phyloP scores from a whole-genome alignment of 1,139 yeast species.

The Protomyces gravidus region DNA sequence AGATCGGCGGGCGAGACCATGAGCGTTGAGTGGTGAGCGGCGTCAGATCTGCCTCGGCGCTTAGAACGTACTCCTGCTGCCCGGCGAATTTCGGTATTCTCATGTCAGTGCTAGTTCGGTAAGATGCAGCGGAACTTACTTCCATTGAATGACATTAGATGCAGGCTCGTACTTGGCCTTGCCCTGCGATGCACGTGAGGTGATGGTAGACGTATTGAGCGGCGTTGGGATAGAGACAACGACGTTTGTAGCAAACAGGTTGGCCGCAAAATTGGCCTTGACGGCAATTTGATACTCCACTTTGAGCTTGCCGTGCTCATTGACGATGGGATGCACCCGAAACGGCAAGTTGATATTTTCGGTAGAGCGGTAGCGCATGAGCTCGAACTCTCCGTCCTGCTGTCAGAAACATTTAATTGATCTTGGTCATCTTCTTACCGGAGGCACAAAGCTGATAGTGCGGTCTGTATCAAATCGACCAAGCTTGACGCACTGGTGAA shows the following conservation, averaged over 20 bases:
- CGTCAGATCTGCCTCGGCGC: slow-evolving; percentile 50
- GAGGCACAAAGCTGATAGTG: slow-evolving; percentile 71
- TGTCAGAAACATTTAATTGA: not conserved
- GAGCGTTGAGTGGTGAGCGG: slow-evolving; percentile 40
- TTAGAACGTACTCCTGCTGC: slow-evolving; percentile 55
- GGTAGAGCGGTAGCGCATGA: slow-evolving; percentile 67
- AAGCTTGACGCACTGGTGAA: slow-evolving; percentile 81
- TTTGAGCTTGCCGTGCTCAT: slow-evolving; percentile 49
- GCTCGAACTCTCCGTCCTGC: slow-evolving; percentile 77
- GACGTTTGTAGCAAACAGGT: slow-evolving; percentile 63
- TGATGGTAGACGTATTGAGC: slow-evolving; percentile 52
- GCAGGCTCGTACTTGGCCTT: slow-evolving; percentile 65
- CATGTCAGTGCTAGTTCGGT: slow-evolving; percentile 31
- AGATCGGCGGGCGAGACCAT: slow-evolving; percentile 77
- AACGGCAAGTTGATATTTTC: slow-evolving; percentile 69
- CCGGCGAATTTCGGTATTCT: slow-evolving; percentile 62
- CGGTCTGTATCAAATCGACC: slow-evolving; percentile 64
- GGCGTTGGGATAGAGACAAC: slow-evolving; percentile 67
- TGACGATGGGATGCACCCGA: slow-evolving; percentile 57
- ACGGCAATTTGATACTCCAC: slow-evolving; percentile 58
- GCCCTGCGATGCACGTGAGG: slow-evolving; percentile 52
- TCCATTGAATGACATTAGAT: slow-evolving; percentile 65
- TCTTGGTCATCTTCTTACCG: slow-evolving; percentile 39
- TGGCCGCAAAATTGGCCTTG: slow-evolving; percentile 59
- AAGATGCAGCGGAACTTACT: slow-evolving; percentile 13